Percentiles rank a stretch among this genome's conserved stretches.
Conservation (phyloP, 139 green algal genomes). For the Chlamydomonas sp. region DNA sequence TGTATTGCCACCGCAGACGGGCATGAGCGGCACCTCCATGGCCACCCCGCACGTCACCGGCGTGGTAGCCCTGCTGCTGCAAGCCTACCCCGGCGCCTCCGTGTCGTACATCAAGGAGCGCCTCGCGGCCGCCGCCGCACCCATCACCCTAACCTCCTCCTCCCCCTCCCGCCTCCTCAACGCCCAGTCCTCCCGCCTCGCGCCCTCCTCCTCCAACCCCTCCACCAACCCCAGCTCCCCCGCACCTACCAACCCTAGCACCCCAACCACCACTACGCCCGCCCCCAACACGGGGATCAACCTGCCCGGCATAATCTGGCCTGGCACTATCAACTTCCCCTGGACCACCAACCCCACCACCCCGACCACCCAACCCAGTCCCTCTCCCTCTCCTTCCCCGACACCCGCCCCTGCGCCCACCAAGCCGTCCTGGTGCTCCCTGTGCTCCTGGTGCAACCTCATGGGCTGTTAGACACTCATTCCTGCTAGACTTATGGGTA, state of each 20-base stretch:
- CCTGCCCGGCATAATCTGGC: too few species aligned
- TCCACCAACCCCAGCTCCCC: background rate
- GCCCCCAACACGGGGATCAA: too few species aligned
- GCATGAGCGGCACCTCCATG: conserved; percentile 50
- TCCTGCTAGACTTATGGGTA: too few species aligned
- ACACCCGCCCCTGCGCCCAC: too few species aligned
- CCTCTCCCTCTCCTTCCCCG: too few species aligned
- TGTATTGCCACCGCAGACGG: background rate
- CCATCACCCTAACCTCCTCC: conserved; percentile 38
- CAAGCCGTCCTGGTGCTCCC: too few species aligned
- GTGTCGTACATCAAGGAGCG: conserved; percentile 20
- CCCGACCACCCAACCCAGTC: too few species aligned
- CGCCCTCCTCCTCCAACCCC: background rate
- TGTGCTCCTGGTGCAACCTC: too few species aligned
- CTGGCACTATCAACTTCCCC: too few species aligned
- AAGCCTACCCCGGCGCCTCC: conserved; percentile 50
- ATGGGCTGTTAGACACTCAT: too few species aligned
- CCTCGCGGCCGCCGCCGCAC: conserved; percentile 21
- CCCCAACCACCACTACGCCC: background rate
- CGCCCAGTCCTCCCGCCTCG: conserved; percentile 37
- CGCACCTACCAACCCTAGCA: background rate
- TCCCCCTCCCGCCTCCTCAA: conserved; percentile 47
- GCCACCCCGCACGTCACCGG: conserved; percentile 64
- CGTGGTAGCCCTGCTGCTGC: conserved; percentile 63
- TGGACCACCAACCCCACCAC: too few species aligned